phyloP scores from a whole-genome alignment of 192 early-diverging fungal species.

The Coemansia sp. region DNA sequence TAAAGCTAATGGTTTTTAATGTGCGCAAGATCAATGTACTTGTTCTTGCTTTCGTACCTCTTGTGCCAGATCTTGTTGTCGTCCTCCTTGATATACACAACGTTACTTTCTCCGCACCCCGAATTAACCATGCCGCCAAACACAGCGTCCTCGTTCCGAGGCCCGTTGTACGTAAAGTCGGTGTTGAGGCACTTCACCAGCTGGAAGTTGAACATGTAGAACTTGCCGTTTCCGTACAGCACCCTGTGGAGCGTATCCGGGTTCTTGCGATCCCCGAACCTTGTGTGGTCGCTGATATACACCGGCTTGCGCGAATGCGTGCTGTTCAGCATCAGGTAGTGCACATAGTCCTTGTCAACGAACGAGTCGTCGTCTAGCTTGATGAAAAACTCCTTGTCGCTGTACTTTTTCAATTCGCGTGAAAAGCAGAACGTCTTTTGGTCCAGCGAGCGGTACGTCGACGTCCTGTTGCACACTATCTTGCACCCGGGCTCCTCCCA shows the following conservation, averaged over 20 bases:
- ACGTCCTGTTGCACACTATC: constrained; percentile 40
- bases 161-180: constrained; percentile 23
- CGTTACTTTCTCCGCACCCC: constrained; percentile 35
- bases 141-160: constrained; percentile 38
- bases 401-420: constrained; percentile 18
- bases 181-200: constrained; percentile 30
- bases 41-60: constrained; percentile 42
- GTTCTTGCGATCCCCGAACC: constrained; percentile 13
- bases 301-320: constrained; percentile 20
- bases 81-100: constrained; percentile 31
- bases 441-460: constrained; percentile 34
- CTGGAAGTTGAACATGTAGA: constrained; percentile 49
- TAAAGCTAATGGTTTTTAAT: constrained; percentile 40
- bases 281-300: constrained; percentile 46
- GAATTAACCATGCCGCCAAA: constrained; percentile 49
- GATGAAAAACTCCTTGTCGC: constrained; percentile 39
- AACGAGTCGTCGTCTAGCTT: constrained; percentile 49
- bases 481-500: constrained; percentile 35
- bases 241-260: constrained; percentile 17
- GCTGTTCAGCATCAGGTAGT: constrained; percentile 18
- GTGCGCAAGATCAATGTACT: constrained; percentile 36
- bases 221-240: constrained; percentile 45
- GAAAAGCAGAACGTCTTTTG: constrained; percentile 38
- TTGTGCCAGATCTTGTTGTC: constrained; percentile 50
- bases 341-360: constrained; percentile 41